Evolutionary conservation across 2,329 filamentous ascomycete genomes (phyloP), one percentile per base, ranked within the genome.

Genomic region (Fusarium pininemorale): DNA sequence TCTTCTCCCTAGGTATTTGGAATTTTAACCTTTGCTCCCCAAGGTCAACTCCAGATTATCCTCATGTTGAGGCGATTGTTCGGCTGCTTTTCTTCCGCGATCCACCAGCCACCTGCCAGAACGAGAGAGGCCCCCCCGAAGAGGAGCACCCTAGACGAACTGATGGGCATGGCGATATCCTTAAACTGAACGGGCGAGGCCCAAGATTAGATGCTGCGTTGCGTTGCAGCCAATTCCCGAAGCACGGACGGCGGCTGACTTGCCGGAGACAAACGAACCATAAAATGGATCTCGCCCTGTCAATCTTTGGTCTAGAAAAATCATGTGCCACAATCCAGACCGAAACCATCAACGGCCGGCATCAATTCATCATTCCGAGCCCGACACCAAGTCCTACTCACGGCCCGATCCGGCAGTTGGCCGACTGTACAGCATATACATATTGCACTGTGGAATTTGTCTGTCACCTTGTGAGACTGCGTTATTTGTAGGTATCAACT

Each of bases 401-500:
- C 47, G 57, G 58, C 63, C 70, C 56, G 66, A 73, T 66, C 70
- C 58, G 65, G 67, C 39, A 64, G 66, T 53, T 53, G 35, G 51
- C 58, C 30, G 30, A 63, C 38, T 41, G 26, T 39, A 26, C 37
- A 39, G 44, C 32, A 16, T 35, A 35, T 26, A 30, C 39, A 39
- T 28, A 18, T 55, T 39, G 57, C 13, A 56, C 18, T 15, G 48
- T 44, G 24, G 48, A 42, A n/a, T 32, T n/a, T 24, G n/a, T 35
- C 41, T 24, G 20, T 26, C 18, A 12, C 37, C 28, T 39, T 15
- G 38, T 15, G 38, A 51, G 26, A 55, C 50, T 58, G 32, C 26
- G 10, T 50, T 32, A 37, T 22, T 20, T 47, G 24, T 16, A 30
- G 44, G 44, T 13, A 30, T 30, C 28, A 24, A 39, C 35, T 41